Percentiles rank a stretch among this genome's conserved stretches.
These are phyloP conservation scores for Penicillium sp. DNA, from an alignment of 2,329 filamentous ascomycete species.

Conservation along the genomic window DNA sequence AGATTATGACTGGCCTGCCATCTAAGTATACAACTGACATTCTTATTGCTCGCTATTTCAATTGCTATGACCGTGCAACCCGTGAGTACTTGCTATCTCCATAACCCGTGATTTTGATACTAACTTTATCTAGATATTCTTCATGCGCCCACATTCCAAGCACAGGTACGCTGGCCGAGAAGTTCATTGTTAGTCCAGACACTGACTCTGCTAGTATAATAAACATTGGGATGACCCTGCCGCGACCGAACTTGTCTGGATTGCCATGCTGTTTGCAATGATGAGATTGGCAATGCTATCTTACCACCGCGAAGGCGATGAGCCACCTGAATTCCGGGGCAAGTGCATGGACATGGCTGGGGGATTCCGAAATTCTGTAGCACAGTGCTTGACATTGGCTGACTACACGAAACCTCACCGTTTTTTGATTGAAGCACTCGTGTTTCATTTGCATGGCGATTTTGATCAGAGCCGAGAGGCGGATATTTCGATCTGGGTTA, in stretches of 20 bases:
- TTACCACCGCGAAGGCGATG: slow-evolving; percentile 60
- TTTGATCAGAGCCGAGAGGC: slow-evolving; percentile 59
- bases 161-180: slow-evolving; percentile 52
- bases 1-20: slow-evolving; percentile 77
- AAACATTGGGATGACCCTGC: slow-evolving; percentile 60
- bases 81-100: slow-evolving; percentile 44
- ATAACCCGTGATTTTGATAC: not conserved
- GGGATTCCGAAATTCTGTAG: slow-evolving; percentile 53
- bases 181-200: not conserved
- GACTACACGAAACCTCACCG: slow-evolving; percentile 62
- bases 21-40: slow-evolving; percentile 79
- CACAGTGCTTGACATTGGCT: slow-evolving; percentile 62
- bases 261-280: slow-evolving; percentile 62
- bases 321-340: slow-evolving; percentile 61
- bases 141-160: slow-evolving; percentile 81
- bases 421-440: slow-evolving; percentile 60
- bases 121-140: slow-evolving; percentile 56
- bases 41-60: slow-evolving; percentile 86
- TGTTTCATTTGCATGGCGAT: slow-evolving; percentile 62
- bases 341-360: slow-evolving; percentile 51
- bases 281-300: slow-evolving; percentile 64
- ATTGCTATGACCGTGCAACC: slow-evolving; percentile 67
- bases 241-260: slow-evolving; percentile 59
- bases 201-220: slow-evolving; percentile 51
- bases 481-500: slow-evolving; percentile 59